These are phyloP conservation scores for Russula griseocarnosa DNA, from an alignment of 768 basidiomycete species.

Conservation along the genomic window DNA sequence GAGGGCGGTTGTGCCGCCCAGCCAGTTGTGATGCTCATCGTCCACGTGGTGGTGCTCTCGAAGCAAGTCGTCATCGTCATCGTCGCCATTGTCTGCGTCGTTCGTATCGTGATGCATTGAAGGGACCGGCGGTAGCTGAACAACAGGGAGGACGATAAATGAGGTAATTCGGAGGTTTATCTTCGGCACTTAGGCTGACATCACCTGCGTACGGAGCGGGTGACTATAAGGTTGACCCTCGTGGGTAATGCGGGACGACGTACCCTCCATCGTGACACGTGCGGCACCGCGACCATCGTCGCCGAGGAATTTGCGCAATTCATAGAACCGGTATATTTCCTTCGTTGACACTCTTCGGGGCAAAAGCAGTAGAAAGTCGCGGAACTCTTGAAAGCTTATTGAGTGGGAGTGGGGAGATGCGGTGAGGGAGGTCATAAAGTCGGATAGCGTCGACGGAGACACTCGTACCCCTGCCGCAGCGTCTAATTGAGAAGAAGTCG, in stretches of 20 bases:
- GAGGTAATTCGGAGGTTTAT: constrained; percentile 46
- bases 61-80: constrained; percentile 37
- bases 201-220: constrained; percentile 51
- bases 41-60: constrained; percentile 44
- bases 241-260: constrained; percentile 17
- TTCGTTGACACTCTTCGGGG: constrained; percentile 74
- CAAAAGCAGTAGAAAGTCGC: constrained; percentile 84
- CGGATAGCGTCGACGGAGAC: constrained; percentile 61
- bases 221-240: constrained; percentile 7
- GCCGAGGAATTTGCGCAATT: constrained; percentile 61
- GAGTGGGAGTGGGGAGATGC: constrained; percentile 62
- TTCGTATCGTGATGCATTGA: constrained; percentile 10
- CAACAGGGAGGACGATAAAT: constrained; percentile 19
- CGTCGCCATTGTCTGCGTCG: constrained; percentile 37
- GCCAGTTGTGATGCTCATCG: constrained; percentile 54
- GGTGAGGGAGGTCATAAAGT: constrained; percentile 79
- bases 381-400: constrained; percentile 80
- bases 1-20: constrained; percentile 70
- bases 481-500: not conserved
- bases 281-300: constrained; percentile 76
- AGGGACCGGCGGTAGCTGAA: not conserved
- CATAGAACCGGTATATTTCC: constrained; percentile 85
- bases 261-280: constrained; percentile 88
- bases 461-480: constrained; percentile 60
- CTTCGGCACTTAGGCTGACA: constrained; percentile 73